Conservation (phyloP, 2,329 filamentous ascomycete genomes). For the Allantophomopsis lycopodina region DNA sequence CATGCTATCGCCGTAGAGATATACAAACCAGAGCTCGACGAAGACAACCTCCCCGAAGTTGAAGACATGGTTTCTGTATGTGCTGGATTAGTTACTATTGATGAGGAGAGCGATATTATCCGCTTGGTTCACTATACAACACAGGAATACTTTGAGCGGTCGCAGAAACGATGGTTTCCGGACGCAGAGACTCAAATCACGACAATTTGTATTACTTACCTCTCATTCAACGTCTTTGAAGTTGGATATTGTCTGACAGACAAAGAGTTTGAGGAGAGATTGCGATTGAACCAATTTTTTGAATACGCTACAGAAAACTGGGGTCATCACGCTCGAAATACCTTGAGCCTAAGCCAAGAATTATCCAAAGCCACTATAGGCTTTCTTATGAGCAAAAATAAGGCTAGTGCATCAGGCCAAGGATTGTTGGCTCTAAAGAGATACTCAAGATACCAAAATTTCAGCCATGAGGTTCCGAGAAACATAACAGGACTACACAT, state of each 20-base stretch:
- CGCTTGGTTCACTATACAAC: slow-evolving; percentile 16
- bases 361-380: too few relatives aligned
- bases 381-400: slow-evolving; percentile 7
- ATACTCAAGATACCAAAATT: slow-evolving; percentile 1
- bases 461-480: slow-evolving; percentile 3
- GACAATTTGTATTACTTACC: slow-evolving; percentile 14
- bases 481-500: slow-evolving; percentile 11
- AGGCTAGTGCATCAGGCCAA: slow-evolving; percentile 8
- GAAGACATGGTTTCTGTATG: slow-evolving; percentile 10
- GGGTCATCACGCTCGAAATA: slow-evolving; percentile 18
- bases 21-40: slow-evolving; percentile 7
- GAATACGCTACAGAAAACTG: slow-evolving; percentile 20
- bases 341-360: slow-evolving; percentile 1
- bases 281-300: slow-evolving; percentile 14
- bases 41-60: slow-evolving; percentile 5
- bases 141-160: slow-evolving; percentile 15
- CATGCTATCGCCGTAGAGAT: slow-evolving; percentile 17
- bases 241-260: slow-evolving; percentile 8
- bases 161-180: slow-evolving; percentile 5
- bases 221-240: slow-evolving; percentile 14
- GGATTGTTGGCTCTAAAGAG: slow-evolving; percentile 5
- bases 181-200: slow-evolving; percentile 7
- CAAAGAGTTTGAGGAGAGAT: slow-evolving; percentile 9
- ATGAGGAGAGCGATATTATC: slow-evolving; percentile 12
- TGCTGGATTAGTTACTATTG: slow-evolving; percentile 14